Evolutionary conservation across 2,329 filamentous ascomycete species (phyloP).

Genomic region (Parastagonospora nodorum): DNA sequence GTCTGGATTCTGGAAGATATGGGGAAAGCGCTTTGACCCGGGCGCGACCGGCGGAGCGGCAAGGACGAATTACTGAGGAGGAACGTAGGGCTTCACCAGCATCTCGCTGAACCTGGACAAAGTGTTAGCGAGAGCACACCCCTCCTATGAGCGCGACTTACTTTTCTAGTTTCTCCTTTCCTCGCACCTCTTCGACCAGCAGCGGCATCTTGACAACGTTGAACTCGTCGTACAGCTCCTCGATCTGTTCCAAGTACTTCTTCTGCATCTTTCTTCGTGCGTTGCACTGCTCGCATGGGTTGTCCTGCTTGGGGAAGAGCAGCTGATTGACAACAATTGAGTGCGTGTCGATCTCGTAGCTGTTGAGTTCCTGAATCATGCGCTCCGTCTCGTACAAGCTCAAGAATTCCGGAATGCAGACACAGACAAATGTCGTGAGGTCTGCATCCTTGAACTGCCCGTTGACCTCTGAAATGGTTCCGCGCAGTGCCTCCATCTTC

Average conservation of each 20-base stretch:
- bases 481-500: conserved; percentile 91
- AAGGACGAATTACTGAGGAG: conserved; percentile 54
- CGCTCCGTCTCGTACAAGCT: conserved; percentile 98
- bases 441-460: conserved; percentile 97
- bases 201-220: conserved; percentile 99
- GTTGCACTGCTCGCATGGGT: conserved; percentile 92
- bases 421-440: conserved; percentile 95
- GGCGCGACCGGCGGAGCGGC: neutral
- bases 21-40: neutral
- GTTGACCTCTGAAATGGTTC: conserved; percentile 95
- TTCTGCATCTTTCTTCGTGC: conserved; percentile 97
- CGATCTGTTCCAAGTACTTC: conserved; percentile 98
- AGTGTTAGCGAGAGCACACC: conserved; percentile 11
- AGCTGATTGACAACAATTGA: conserved; percentile 98
- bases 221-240: conserved; percentile 98
- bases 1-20: neutral
- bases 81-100: conserved; percentile 76
- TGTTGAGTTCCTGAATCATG: conserved; percentile 97
- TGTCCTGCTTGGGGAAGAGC: conserved; percentile 84
- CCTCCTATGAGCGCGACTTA: conserved; percentile 31
- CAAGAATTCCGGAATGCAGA: conserved; percentile 97
- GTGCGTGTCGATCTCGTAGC: conserved; percentile 94
- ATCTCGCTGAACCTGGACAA: conserved; percentile 72
- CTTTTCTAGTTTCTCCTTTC: conserved; percentile 90
- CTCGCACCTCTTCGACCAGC: conserved; percentile 91